Percentiles rank a stretch among this genome's conserved stretches.
Conservation (phyloP, 2,329 filamentous ascomycete genomes). For the Arthrobotrys sphaeroides region DNA sequence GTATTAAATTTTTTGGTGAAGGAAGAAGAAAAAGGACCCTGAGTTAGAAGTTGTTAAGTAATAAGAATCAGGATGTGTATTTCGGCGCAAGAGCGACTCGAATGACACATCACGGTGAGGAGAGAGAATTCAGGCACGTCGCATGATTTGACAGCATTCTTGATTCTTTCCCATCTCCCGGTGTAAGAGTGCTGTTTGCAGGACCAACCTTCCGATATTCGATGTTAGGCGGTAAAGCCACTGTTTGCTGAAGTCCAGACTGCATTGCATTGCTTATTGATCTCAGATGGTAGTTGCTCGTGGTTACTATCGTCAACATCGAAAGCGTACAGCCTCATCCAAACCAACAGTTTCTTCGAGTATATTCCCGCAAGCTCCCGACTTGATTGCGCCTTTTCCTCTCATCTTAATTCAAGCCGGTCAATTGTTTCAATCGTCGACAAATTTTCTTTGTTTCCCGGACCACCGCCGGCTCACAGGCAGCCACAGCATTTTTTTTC, state of each 20-base stretch:
- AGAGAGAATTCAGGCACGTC: conserved; percentile 10
- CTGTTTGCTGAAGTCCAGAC: background rate
- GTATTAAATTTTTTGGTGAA: conserved; percentile 17
- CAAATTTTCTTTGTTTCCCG: background rate
- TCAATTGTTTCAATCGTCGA: background rate
- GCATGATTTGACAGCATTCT: conserved; percentile 37
- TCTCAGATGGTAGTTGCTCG: background rate
- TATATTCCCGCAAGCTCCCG: background rate
- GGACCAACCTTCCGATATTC: conserved; percentile 43
- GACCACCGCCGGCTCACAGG: background rate
- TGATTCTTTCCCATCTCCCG: conserved; percentile 21
- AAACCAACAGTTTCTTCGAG: background rate
- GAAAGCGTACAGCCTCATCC: background rate
- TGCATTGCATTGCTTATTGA: background rate
- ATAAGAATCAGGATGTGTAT: background rate
- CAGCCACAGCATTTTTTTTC: background rate
- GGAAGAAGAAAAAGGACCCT: background rate
- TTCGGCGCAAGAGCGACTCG: conserved; percentile 16
- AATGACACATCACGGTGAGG: conserved; percentile 27
- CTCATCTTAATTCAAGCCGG: background rate
- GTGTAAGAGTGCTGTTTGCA: background rate
- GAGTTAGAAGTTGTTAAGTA: conserved; percentile 18
- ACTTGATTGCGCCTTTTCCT: background rate
- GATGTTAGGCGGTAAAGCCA: background rate
- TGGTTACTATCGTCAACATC: background rate